phyloP scores from a whole-genome alignment of 306 rosid genomes.

The Ormosia emarginata region DNA sequence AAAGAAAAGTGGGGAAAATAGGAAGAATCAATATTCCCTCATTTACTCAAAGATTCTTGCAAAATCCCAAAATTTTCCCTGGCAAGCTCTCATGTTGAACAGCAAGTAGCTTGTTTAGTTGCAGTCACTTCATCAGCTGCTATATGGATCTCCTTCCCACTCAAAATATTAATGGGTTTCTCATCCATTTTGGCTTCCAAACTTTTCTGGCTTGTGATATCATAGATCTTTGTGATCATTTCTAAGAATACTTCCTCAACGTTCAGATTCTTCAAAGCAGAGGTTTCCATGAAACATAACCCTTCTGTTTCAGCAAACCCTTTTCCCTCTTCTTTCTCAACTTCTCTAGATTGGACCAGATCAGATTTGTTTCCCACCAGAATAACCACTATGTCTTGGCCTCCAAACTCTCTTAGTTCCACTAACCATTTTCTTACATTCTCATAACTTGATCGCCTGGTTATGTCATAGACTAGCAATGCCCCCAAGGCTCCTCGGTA shows the following conservation, averaged over 20 bases:
- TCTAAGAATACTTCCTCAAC: slow-evolving; percentile 75
- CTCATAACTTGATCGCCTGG: slow-evolving; percentile 51
- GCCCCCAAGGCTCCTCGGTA: slow-evolving; percentile 92
- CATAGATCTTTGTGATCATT: slow-evolving; percentile 65
- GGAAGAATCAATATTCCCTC: background rate
- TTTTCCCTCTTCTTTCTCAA: slow-evolving; percentile 63
- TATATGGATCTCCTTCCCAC: slow-evolving; percentile 52
- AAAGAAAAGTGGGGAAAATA: background rate
- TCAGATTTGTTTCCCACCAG: slow-evolving; percentile 83
- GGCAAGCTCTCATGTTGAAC: slow-evolving; percentile 10
- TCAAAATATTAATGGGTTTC: slow-evolving; percentile 19
- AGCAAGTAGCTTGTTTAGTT: slow-evolving; percentile 63
- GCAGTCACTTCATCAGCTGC: slow-evolving; percentile 60
- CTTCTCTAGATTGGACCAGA: slow-evolving; percentile 56
- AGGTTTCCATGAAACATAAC: slow-evolving; percentile 87
- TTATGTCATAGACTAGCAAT: slow-evolving; percentile 75
- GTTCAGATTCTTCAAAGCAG: slow-evolving; percentile 79
- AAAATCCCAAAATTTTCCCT: background rate
- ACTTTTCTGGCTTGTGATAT: slow-evolving; percentile 45
- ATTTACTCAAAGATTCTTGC: background rate
- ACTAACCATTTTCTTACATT: slow-evolving; percentile 62
- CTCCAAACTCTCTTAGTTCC: slow-evolving; percentile 77
- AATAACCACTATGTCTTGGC: slow-evolving; percentile 68
- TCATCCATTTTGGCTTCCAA: slow-evolving; percentile 47
- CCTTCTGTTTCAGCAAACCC: slow-evolving; percentile 64